Percentiles rank a stretch among this genome's conserved stretches.
These are phyloP conservation scores for Cicer chorassanicum DNA, from an alignment of 306 rosid species.

Conservation along the genomic window DNA sequence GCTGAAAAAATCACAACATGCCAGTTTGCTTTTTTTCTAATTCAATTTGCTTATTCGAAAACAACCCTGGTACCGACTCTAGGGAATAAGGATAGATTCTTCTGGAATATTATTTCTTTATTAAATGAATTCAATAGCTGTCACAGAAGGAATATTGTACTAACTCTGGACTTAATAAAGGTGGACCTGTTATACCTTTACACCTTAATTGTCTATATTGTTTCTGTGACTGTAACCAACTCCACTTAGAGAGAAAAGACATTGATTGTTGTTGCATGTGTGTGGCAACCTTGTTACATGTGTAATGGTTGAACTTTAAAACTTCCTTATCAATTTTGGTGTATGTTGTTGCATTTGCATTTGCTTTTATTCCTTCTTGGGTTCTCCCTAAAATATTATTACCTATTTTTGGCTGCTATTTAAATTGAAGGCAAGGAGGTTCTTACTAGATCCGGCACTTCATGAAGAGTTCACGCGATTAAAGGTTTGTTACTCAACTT, in stretches of 20 bases:
- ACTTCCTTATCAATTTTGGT: slow-evolving; percentile 16
- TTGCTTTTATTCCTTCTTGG: neutral
- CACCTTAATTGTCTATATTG: neutral
- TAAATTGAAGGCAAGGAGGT: slow-evolving; percentile 74
- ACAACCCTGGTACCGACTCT: neutral
- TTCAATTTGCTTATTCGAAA: neutral
- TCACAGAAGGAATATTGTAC: neutral
- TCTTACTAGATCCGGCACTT: slow-evolving; percentile 89
- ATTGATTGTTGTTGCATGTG: neutral
- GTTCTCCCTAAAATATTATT: slow-evolving; percentile 8
- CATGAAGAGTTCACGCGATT: slow-evolving; percentile 92
- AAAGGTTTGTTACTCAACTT: slow-evolving; percentile 64
- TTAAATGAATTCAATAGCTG: neutral
- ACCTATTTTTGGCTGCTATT: slow-evolving; percentile 27
- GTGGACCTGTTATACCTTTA: slow-evolving; percentile 16
- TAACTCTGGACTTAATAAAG: slow-evolving; percentile 3
- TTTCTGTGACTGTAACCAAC: slow-evolving; percentile 2
- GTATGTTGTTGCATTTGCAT: slow-evolving; percentile 4
- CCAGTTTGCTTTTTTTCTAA: neutral
- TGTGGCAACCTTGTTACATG: neutral
- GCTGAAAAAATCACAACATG: neutral
- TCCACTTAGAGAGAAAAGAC: neutral
- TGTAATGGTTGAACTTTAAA: neutral
- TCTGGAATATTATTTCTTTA: slow-evolving; percentile 21
- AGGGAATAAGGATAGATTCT: neutral